phyloP scores from a whole-genome alignment of 192 early-diverging fungal species.

The Coemansia pectinata region DNA sequence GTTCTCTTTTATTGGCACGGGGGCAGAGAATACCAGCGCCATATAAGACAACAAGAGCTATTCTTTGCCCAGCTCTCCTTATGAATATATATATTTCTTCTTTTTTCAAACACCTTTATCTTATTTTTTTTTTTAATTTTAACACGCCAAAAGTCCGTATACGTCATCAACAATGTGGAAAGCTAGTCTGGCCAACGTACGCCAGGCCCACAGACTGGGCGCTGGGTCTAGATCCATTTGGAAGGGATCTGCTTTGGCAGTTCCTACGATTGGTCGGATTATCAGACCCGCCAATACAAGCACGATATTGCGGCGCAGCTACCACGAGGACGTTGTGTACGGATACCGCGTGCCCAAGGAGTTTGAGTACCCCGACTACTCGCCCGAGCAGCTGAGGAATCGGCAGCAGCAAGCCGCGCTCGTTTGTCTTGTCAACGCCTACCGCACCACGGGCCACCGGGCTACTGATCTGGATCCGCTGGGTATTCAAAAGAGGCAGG shows the following conservation, averaged over 20 bases:
- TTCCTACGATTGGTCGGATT: background rate
- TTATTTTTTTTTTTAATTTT: background rate
- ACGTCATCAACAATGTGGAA: background rate
- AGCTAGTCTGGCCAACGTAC: constrained; percentile 6
- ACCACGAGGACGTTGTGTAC: constrained; percentile 82
- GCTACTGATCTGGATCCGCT: constrained; percentile 88
- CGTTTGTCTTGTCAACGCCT: constrained; percentile 78
- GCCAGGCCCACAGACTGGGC: constrained; percentile 3
- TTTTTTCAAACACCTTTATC: background rate
- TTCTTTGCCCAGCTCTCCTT: background rate
- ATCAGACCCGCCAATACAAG: background rate
- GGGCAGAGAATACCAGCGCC: background rate
- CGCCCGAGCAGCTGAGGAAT: constrained; percentile 77
- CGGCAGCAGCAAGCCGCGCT: constrained; percentile 81
- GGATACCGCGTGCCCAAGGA: constrained; percentile 82
- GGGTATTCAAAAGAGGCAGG: constrained; percentile 56
- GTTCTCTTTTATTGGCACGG: background rate
- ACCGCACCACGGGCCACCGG: constrained; percentile 79
- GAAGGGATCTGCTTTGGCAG: background rate
- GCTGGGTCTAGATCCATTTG: background rate
- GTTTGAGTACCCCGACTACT: constrained; percentile 75
- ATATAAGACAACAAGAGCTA: background rate
- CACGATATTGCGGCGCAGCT: constrained; percentile 36
- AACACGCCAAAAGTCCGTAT: background rate
- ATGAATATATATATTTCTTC: background rate